phyloP scores from a whole-genome alignment of 768 basidiomycete species.

The Phylloporus rhodoxanthus region DNA sequence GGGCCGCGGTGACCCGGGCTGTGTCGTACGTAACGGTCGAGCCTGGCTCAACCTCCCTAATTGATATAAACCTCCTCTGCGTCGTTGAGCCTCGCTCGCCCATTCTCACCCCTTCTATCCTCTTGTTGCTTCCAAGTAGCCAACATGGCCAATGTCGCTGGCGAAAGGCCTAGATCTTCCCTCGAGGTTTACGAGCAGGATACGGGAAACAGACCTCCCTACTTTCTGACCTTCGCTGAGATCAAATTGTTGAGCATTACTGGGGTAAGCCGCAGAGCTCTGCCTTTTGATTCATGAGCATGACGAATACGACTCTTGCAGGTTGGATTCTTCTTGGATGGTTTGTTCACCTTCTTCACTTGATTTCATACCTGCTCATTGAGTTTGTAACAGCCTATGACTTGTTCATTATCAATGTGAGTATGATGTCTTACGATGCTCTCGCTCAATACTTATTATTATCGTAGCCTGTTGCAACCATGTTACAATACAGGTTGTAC shows the following conservation, averaged over 20 bases:
- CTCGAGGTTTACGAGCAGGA: constrained; percentile 28
- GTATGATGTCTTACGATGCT: constrained; percentile 9
- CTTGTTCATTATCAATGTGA: constrained; percentile 63
- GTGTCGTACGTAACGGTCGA: constrained; percentile 1
- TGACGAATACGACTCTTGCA: constrained; percentile 16
- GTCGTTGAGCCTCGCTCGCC: not conserved
- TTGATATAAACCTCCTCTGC: not conserved
- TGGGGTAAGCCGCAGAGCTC: constrained; percentile 40
- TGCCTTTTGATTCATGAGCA: not conserved
- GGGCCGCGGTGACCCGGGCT: not conserved
- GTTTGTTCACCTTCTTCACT: constrained; percentile 30
- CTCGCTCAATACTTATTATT: not conserved
- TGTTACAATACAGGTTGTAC: constrained; percentile 63
- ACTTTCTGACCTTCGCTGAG: constrained; percentile 40
- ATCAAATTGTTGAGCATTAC: constrained; percentile 57
- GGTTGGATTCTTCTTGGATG: constrained; percentile 71
- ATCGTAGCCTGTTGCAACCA: constrained; percentile 55
- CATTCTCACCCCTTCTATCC: not conserved
- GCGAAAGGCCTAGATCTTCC: constrained; percentile 1
- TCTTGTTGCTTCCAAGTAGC: not conserved
- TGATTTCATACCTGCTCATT: constrained; percentile 1
- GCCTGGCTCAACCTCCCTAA: not conserved
- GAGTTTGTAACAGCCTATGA: constrained; percentile 52
- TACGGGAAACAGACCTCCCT: constrained; percentile 33
- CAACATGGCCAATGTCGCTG: constrained; percentile 9